phyloP scores from a whole-genome alignment of 257 asterid genomes.

The Lavandula angustifolia region DNA sequence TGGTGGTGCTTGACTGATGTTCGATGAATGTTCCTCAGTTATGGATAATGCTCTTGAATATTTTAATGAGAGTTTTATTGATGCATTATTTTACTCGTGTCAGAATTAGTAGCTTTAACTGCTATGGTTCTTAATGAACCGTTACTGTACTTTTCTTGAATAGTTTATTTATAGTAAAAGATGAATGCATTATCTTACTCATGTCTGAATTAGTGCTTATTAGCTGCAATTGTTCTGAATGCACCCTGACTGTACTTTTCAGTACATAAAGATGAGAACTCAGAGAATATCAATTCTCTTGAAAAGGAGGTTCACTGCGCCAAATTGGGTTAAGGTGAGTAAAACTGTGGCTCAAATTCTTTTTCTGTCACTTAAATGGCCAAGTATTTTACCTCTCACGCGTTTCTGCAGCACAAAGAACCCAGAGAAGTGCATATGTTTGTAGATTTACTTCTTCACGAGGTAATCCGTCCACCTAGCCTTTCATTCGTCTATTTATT shows the following conservation, averaged over 20 bases:
- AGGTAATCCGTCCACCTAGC: constrained; percentile 48
- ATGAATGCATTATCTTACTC: constrained; percentile 10
- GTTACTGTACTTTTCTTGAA: constrained; percentile 37
- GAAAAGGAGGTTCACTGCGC: constrained; percentile 88
- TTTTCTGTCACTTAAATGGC: constrained; percentile 16
- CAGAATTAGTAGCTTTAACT: constrained; percentile 24
- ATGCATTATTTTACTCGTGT: constrained; percentile 13
- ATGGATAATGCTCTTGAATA: constrained; percentile 13
- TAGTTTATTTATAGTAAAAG: constrained; percentile 14
- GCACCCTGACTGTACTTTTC: constrained; percentile 38
- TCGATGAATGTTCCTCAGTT: constrained; percentile 17
- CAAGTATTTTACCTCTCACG: constrained; percentile 22
- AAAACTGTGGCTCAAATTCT: constrained; percentile 13
- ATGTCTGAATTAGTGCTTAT: constrained; percentile 21
- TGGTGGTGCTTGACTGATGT: constrained; percentile 22
- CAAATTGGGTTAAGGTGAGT: constrained; percentile 94
- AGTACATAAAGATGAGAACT: constrained; percentile 86
- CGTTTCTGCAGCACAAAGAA: constrained; percentile 76
- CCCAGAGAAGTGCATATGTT: constrained; percentile 99
- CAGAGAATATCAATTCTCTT: constrained; percentile 74
- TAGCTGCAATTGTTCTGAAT: constrained; percentile 30
- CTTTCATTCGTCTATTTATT: constrained; percentile 11
- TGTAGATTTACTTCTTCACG: constrained; percentile 87
- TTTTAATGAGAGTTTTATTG: constrained; percentile 6
- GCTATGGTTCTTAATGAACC: constrained; percentile 28